Evolutionary conservation across 2,329 filamentous ascomycete genomes (phyloP).

Genomic region (Colletotrichum gloeosporioides): DNA sequence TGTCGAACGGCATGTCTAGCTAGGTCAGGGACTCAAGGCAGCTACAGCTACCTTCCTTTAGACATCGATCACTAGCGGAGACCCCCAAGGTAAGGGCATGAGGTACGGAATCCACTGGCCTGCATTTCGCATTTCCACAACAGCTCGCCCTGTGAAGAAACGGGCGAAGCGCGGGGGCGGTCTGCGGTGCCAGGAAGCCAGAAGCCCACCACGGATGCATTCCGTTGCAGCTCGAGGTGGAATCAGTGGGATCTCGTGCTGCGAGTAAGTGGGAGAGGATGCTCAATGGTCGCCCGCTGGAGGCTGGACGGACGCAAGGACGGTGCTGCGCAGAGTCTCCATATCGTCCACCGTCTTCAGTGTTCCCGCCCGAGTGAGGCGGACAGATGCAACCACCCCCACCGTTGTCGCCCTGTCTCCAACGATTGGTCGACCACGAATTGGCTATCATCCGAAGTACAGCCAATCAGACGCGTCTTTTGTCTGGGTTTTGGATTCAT

Average conservation of each 20-base stretch:
- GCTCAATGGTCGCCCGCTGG: neutral
- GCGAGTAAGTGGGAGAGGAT: neutral
- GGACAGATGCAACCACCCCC: constrained; percentile 12
- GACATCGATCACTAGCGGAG: neutral
- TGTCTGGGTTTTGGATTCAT: constrained; percentile 28
- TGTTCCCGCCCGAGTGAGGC: constrained; percentile 6
- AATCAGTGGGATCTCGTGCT: neutral
- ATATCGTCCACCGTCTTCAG: neutral
- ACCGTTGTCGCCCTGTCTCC: neutral
- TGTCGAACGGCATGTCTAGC: neutral
- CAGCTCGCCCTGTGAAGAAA: constrained; percentile 4
- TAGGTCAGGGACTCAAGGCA: neutral
- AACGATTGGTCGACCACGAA: neutral
- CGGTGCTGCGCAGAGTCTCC: neutral
- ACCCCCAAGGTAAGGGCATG: neutral
- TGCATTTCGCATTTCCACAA: constrained; percentile 14
- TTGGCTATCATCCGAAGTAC: neutral
- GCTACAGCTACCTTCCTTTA: neutral
- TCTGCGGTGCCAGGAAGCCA: neutral
- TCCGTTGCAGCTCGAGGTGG: neutral
- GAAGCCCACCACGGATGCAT: neutral
- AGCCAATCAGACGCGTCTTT: constrained; percentile 29
- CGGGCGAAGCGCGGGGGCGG: neutral
- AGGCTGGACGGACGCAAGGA: neutral
- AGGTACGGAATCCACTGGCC: neutral